Base-by-base conservation (phyloP, 2,329 filamentous ascomycete species). In the Apiospora arundinis region DNA sequence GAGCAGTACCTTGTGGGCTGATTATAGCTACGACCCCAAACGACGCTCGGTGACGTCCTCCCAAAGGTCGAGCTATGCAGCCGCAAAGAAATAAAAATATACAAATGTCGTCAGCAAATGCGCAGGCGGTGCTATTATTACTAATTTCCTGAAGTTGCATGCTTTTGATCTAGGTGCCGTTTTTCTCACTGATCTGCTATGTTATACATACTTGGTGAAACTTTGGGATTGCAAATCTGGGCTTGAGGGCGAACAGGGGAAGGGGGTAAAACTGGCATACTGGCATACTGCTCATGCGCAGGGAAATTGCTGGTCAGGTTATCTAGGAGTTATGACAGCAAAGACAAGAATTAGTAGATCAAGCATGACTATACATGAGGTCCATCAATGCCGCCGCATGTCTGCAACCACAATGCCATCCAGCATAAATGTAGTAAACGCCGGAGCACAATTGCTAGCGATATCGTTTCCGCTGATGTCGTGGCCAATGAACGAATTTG, bases 1-100 rank as follows among this genome's bases (percentile, higher is more conserved):
- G 88, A 90, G 78, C 91, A 95, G 81, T 90, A 92, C 76, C 81
- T 95, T 80, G 86, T 78, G 42, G 76, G 72, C 65, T 67, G 23
- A 28, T 67, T 21, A 12, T 25, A 32, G 28, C 32, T 40, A 40
- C 32, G 9, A 8, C 56, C 14, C n/a, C 32, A 63, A 32, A 21
- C 9, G 32, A n/a, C 21, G 32, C 56, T 18, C 21, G 18, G 1
- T 28, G 18, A n/a, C 8, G 2, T 63, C 6, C 56, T n/a, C 18
- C 28, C 32, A 14, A 40, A 28, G 32, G 32, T 37, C 9, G 8
- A n/a, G 56, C 28, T 16, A n/a, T n/a, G 18, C 56, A 63, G 14
- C 8, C 32, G 56, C 32, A 37, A n/a, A 63, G 9, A 12, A 63
- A 63, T 40, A 63, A 40, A n/a, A 63, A 40, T 23, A 63, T 14